phyloP scores from a whole-genome alignment of 2,329 filamentous ascomycete genomes.

The Ceratocystis harringtonii region DNA sequence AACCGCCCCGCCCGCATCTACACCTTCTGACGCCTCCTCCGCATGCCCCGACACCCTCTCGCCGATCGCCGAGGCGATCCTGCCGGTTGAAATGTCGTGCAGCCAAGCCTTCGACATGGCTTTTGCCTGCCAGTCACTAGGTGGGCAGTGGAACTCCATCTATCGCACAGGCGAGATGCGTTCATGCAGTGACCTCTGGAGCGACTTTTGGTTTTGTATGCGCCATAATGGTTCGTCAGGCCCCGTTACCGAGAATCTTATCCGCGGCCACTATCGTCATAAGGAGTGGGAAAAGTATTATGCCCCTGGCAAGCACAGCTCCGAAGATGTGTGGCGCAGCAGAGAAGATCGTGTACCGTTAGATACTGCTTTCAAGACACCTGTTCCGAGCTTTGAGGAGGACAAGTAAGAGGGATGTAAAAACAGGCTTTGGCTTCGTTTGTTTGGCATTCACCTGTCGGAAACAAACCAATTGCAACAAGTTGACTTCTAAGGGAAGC shows the following conservation, averaged over 20 bases:
- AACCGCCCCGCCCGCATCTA: slow-evolving; percentile 24
- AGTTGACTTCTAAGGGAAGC: too few species aligned
- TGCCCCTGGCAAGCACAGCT: slow-evolving; percentile 47
- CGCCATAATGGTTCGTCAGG: slow-evolving; percentile 48
- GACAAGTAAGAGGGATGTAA: background rate
- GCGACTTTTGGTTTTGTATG: slow-evolving; percentile 98
- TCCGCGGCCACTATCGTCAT: slow-evolving; percentile 52
- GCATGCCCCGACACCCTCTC: slow-evolving; percentile 16
- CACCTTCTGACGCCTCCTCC: slow-evolving; percentile 8
- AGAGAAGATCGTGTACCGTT: slow-evolving; percentile 45
- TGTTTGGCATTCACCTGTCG: background rate
- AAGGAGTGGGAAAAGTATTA: slow-evolving; percentile 49
- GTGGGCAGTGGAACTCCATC: slow-evolving; percentile 79
- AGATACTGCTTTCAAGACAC: slow-evolving; percentile 31
- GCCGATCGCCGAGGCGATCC: slow-evolving; percentile 48
- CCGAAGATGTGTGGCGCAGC: slow-evolving; percentile 80
- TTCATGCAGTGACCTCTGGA: slow-evolving; percentile 71
- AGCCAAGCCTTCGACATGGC: slow-evolving; percentile 79
- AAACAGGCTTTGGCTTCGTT: background rate
- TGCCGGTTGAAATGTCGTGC: slow-evolving; percentile 76
- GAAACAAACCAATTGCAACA: background rate
- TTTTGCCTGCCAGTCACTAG: slow-evolving; percentile 84
- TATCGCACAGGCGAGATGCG: slow-evolving; percentile 73
- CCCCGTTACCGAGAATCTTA: slow-evolving; percentile 41
- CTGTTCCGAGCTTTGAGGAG: slow-evolving; percentile 27